These are phyloP conservation scores for Nothopassalora personata DNA, from an alignment of 2,329 filamentous ascomycete species.

Conservation along the genomic window DNA sequence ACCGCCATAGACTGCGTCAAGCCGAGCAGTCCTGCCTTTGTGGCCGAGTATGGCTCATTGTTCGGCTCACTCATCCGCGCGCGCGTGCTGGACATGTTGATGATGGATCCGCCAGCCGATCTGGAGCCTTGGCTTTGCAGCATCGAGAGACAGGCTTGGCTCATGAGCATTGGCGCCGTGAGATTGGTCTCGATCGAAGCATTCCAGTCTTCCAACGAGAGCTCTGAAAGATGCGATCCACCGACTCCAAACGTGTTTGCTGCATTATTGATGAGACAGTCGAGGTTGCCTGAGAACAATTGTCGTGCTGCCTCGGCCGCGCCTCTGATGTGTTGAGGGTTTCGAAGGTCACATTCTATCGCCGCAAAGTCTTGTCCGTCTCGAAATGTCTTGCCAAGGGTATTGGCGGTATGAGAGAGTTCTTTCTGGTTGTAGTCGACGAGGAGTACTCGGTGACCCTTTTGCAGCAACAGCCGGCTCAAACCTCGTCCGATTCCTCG, in stretches of 20 bases:
- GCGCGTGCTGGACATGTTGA: constrained; percentile 49
- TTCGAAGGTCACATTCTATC: constrained; percentile 22
- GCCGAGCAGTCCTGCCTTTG: constrained; percentile 48
- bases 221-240: constrained; percentile 26
- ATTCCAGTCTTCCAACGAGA: constrained; percentile 38
- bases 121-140: constrained; percentile 18
- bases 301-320: constrained; percentile 28
- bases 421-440: constrained; percentile 37
- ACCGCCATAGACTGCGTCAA: constrained; percentile 47
- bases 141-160: constrained; percentile 27
- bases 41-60: constrained; percentile 48
- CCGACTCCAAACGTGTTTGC: constrained; percentile 36
- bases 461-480: constrained; percentile 34
- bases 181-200: constrained; percentile 36
- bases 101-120: constrained; percentile 28
- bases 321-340: constrained; percentile 29
- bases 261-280: constrained; percentile 42
- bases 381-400: constrained; percentile 21
- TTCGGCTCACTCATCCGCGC: constrained; percentile 46
- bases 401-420: constrained; percentile 33
- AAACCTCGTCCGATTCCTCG: constrained; percentile 38
- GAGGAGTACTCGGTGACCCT: constrained; percentile 39
- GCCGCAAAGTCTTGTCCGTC: constrained; percentile 20
- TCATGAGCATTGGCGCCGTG: constrained; percentile 33
- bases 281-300: constrained; percentile 36